Percentiles rank a stretch among this genome's conserved stretches.
phyloP scores from a whole-genome alignment of 192 early-diverging fungal genomes.

The Linnemannia elongata region DNA sequence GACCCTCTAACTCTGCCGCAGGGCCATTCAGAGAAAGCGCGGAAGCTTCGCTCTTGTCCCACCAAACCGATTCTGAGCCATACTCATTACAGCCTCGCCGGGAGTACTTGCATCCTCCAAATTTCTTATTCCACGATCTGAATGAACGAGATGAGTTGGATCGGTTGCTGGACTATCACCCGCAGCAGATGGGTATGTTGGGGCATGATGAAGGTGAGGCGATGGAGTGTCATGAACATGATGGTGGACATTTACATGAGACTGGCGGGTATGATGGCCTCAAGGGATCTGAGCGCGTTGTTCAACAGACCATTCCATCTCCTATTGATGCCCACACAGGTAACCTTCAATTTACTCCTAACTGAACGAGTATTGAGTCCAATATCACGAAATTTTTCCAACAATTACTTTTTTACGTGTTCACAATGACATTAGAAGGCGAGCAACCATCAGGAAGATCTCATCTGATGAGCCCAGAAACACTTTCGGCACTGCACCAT shows the following conservation, averaged over 20 bases:
- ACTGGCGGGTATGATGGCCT: no score
- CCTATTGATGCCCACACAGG: no score
- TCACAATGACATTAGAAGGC: not conserved
- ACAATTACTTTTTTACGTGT: no score
- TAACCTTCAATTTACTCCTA: no score
- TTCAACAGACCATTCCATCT: no score
- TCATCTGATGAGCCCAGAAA: not conserved
- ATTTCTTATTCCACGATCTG: not conserved
- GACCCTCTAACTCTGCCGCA: not conserved
- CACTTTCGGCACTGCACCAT: not conserved
- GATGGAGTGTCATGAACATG: not conserved
- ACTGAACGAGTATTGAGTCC: no score
- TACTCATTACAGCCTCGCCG: not conserved
- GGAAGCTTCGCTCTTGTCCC: not conserved
- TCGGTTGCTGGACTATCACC: not conserved
- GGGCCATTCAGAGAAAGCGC: not conserved
- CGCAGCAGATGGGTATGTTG: not conserved
- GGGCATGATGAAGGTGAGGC: not conserved
- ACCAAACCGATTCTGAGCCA: not conserved
- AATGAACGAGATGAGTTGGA: not conserved
- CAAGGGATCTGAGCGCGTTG: no score
- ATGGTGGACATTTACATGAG: not conserved
- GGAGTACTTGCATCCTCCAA: not conserved
- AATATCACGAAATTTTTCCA: no score
- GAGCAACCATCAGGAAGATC: not conserved